Evolutionary conservation across 1,139 yeast species (phyloP), one percentile per base, ranked within the genome.

Genomic region (Saccharomyces hybrid): DNA sequence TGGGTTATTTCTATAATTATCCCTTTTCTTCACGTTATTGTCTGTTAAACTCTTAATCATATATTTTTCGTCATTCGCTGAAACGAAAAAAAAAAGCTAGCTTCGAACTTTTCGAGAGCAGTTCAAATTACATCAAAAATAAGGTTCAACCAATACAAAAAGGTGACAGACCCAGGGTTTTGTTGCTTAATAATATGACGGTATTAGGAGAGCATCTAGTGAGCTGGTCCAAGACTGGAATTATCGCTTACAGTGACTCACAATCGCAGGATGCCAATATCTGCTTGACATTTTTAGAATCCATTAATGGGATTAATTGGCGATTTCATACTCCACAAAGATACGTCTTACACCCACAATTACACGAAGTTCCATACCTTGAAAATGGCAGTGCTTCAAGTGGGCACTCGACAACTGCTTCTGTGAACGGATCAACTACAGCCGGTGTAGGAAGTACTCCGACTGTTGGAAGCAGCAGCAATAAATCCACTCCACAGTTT

Each of bases 271-370:
- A 67, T 32, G 63, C 66, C 6, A 68, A 68, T 52, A 57, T 70
- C 5, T 67, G 69, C 28, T 58, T 70, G 6, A 68, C 72, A 2
- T 68, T 69, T 51, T 49, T 70, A 31, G 73, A 70, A 52, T 63
- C 66, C 7, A 62, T 69, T 16, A 70, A 70, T 57, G 72, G 72
- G n/a, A 63, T 64, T n/a, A 70, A 68, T 53, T 70, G 72, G 71
- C 62, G 71, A 52, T 65, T 70, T 47, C 72, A 68, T 52, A 64
- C 70, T 5, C 68, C 71, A 5, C 63, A 67, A 47, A 62, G 58
- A 29, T 70, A 69, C 54, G 55, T 62, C 13, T 62, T 69, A n/a
- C 70, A 68, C 52, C 69, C 71, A 8, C 66, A 68, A 53, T 54
- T 68, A 38, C 63, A 67, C 51, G 72, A 70, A 50, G 25, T 38